phyloP scores from a whole-genome alignment of 1,284 basidiomycete genomes.

The Uromyces viciae-fabae region DNA sequence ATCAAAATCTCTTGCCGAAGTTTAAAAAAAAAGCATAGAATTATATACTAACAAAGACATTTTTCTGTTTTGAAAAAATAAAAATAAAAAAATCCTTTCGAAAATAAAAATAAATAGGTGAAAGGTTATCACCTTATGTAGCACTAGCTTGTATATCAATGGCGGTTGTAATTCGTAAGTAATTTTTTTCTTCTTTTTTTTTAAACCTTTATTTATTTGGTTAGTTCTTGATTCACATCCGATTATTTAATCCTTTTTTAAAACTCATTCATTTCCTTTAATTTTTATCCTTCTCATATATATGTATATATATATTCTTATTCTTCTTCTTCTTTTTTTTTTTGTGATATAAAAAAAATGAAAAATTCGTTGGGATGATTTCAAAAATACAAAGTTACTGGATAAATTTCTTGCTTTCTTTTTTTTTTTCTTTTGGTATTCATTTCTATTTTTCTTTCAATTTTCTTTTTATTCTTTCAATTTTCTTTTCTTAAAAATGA shows the following conservation, averaged over 20 bases:
- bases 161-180: slow-evolving; percentile 64
- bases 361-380: too few species aligned
- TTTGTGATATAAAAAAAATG: too few species aligned
- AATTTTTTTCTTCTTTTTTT: neutral
- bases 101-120: slow-evolving; percentile 59
- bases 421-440: slow-evolving; percentile 2
- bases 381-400: too few species aligned
- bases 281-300: neutral
- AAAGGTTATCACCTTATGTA: slow-evolving; percentile 77
- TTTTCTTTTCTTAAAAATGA: neutral
- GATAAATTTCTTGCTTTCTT: slow-evolving; percentile 1
- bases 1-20: neutral
- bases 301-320: slow-evolving; percentile 49
- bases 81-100: neutral
- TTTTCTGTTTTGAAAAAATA: slow-evolving; percentile 46
- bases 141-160: slow-evolving; percentile 74
- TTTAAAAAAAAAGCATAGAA: neutral
- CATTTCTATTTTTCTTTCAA: slow-evolving; percentile 34
- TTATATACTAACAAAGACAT: neutral
- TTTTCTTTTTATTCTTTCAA: slow-evolving; percentile 36
- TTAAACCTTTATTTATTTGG: neutral
- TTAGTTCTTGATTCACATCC: neutral
- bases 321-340: slow-evolving; percentile 47
- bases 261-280: neutral
- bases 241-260: neutral